phyloP scores from a whole-genome alignment of 768 basidiomycete genomes.

The Pleurotus eryngii region DNA sequence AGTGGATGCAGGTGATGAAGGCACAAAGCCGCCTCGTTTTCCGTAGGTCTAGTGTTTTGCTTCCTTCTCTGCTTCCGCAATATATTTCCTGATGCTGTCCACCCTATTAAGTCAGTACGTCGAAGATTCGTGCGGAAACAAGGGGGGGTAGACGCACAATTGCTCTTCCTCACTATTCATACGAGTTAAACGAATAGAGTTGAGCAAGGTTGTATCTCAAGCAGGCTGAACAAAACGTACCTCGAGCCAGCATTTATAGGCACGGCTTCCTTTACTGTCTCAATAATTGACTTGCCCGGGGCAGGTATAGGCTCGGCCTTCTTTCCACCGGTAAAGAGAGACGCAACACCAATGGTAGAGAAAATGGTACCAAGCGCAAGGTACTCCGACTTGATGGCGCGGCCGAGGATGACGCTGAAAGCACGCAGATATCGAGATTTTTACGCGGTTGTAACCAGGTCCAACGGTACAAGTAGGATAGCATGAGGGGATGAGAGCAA shows the following conservation, averaged over 20 bases:
- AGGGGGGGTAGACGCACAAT: constrained; percentile 54
- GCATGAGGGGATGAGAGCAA: neutral
- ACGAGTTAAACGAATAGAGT: too few relatives aligned
- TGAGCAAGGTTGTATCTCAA: neutral
- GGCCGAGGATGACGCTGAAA: constrained; percentile 70
- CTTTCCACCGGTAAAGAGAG: constrained; percentile 55
- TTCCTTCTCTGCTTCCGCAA: constrained; percentile 77
- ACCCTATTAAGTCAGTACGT: constrained; percentile 41
- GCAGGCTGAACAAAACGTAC: constrained; percentile 38
- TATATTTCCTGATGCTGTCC: constrained; percentile 74
- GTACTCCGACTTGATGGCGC: constrained; percentile 79
- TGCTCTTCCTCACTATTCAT: constrained; percentile 76
- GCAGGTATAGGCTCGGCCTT: constrained; percentile 36
- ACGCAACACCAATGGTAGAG: constrained; percentile 47
- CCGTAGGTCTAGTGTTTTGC: constrained; percentile 40
- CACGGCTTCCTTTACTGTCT: constrained; percentile 62
- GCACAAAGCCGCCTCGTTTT: neutral
- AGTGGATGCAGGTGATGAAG: too few relatives aligned
- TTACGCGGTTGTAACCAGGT: neutral
- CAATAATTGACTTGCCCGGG: constrained; percentile 36
- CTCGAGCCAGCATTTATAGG: constrained; percentile 65
- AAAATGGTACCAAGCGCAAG: constrained; percentile 68
- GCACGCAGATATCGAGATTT: neutral
- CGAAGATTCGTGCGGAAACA: constrained; percentile 21
- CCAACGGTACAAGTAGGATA: neutral